phyloP scores from a whole-genome alignment of 306 rosid species.

The Citrullus mucosospermus region DNA sequence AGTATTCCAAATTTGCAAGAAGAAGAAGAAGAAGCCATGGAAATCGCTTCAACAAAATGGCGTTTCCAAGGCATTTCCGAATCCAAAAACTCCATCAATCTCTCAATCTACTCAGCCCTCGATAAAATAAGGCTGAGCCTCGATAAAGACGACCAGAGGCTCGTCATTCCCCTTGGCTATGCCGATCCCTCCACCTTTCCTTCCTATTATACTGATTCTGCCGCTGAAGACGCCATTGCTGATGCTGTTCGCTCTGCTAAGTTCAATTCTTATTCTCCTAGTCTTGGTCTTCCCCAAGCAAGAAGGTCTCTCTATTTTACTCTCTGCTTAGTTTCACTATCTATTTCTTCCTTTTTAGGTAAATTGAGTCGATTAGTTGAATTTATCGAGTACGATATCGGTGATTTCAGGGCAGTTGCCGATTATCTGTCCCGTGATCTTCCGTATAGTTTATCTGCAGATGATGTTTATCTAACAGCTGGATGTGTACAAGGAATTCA shows the following conservation, averaged over 20 bases:
- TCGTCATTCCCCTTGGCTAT: conserved; percentile 23
- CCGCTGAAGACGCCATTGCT: conserved; percentile 25
- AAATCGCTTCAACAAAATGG: background rate
- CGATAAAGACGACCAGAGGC: conserved; percentile 14
- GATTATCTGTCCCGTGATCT: conserved; percentile 9
- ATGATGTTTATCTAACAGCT: conserved; percentile 30
- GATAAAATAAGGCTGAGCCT: conserved; percentile 15
- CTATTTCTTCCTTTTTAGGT: background rate
- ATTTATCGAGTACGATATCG: background rate
- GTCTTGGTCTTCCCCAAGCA: conserved; percentile 28
- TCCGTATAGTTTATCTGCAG: background rate
- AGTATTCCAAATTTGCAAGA: background rate
- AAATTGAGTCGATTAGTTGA: background rate
- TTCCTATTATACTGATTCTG: conserved; percentile 16
- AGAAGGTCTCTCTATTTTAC: conserved; percentile 25
- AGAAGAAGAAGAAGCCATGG: background rate
- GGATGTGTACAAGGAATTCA: conserved; percentile 62
- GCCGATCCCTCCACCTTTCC: conserved; percentile 39
- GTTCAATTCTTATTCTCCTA: conserved; percentile 44
- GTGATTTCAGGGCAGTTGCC: conserved; percentile 13
- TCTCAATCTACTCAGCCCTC: conserved; percentile 20
- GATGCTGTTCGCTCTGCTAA: conserved; percentile 23
- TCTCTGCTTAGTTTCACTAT: background rate
- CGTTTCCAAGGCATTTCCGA: background rate
- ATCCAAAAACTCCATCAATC: background rate